Conservation (phyloP, 441 rosid genomes). For the Pelargonium myrrhifolium region DNA sequence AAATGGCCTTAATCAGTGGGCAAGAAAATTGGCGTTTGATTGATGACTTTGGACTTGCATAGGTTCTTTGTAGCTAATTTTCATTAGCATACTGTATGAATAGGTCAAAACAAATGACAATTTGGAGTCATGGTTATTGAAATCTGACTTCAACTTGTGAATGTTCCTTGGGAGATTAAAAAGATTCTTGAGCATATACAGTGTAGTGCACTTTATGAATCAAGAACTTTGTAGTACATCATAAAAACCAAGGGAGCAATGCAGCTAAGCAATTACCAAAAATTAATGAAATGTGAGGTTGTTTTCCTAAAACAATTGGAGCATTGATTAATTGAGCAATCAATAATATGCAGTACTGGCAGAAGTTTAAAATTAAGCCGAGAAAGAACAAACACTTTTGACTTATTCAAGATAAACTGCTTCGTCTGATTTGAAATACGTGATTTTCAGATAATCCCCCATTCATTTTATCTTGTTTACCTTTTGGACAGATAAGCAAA, state of each 20-base stretch:
- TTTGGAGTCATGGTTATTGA: background rate
- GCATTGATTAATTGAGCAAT: background rate
- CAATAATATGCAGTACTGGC: background rate
- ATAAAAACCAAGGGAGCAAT: background rate
- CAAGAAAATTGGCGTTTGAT: background rate
- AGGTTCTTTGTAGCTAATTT: background rate
- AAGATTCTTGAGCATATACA: background rate
- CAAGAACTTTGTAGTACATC: background rate
- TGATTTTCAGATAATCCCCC: background rate
- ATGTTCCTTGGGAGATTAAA: background rate
- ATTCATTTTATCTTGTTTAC: background rate
- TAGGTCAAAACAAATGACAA: background rate
- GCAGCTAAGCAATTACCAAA: background rate
- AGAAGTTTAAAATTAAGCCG: background rate
- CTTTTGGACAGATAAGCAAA: background rate
- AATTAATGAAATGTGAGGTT: background rate
- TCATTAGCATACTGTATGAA: background rate
- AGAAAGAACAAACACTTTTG: background rate
- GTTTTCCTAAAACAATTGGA: background rate
- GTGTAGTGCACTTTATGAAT: background rate
- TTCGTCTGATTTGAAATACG: background rate
- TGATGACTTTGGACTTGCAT: constrained; percentile 1
- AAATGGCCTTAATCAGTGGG: background rate
- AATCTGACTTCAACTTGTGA: background rate
- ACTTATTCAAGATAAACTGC: background rate